Base-by-base conservation (phyloP, 345 rosid genomes). In the Rhodomyrtus tomentosa region DNA sequence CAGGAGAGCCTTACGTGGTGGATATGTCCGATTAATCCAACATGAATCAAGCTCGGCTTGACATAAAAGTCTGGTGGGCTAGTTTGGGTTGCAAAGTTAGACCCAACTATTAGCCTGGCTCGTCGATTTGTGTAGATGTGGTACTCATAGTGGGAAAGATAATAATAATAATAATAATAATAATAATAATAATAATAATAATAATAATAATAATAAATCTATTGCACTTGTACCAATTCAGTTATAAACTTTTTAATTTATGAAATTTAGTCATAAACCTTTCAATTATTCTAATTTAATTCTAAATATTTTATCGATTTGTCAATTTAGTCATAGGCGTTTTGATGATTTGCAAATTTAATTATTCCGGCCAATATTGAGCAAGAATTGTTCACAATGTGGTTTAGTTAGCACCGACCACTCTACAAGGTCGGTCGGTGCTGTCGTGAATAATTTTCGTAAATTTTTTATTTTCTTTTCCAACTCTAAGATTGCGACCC, bases 381-480 rank as follows among this genome's bases (percentile, higher is more conserved):
- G 32, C 7, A 10, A 1, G 15, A 62, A 29, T 62, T 7, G 7
- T 14, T 62, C 10, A 14, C 40, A 0, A 29, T 22, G 22, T 0
- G 5, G 5, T 32, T 40, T 32, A 32, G 5, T 29, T 0, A 7
- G 1, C 8, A 10, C 12, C 3, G 6, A 5, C 10, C 24, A 62
- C 32, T 32, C 3, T 62, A 62, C 16, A 10, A 16, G 22, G 5
- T 16, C 1, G 0, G 6, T 4, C 5, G 11, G 3, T 32, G 0
- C 0, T 15, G 0, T 16, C 1, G 20, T 32, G 15, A 10, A 62
- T 29, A 32, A 7, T 3, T 29, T 62, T 7, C 32, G 0, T 8
- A 0, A 7, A 1, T 27, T 62, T 58, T 15, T 9, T 8, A 6
- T 54, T 22, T 55, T 25, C 13, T 62, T 62, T 32, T 29, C 20